Evolutionary conservation across 1,284 basidiomycete genomes (phyloP), one percentile per base, ranked within the genome.

Genomic region (Austroboletus novae-zelandiae): DNA sequence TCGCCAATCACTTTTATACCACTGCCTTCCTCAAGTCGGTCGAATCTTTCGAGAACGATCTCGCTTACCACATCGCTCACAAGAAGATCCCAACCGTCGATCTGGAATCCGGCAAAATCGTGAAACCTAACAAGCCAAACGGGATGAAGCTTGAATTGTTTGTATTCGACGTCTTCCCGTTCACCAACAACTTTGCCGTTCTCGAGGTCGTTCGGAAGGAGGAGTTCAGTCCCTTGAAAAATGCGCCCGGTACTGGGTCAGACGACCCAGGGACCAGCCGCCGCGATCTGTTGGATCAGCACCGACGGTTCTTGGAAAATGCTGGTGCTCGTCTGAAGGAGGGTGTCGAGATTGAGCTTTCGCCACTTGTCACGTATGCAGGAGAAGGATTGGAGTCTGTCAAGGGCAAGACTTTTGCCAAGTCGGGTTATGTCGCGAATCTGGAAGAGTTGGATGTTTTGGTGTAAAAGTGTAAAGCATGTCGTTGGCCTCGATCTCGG

Each of bases 121-220:
- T 94, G 67, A 96, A 94, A 69, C 95, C 96, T 6, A 72, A 71
- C 50, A 84, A 85, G 65, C 91, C 94, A n/a, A 99, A 99, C 70
- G 97, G 97, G 51, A 97, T 99, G 91, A 99, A 99, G 74, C 83
- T 99, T 58, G 97, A 99, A 72, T 78, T 98, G 72, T 99, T 99
- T 73, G 90, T 99, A 45, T 99, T 99, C 65, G 96, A 99, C 72
- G 97, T 99, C 44, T 98, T 99, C 78, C 96, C 97, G 7, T 94
- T 86, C 74, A 91, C 92, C 41, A 73, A 84, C 61, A 78, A 74
- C 49, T 91, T 99, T 52, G 83, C 88, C 36, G 91, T 98, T 30
- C 75, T 98, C 67, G 95, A 98, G 70, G 94, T 98, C 37, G 81
- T 83, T 45, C 79, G 97, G 45, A 75, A 78, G 53, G 91, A 96